phyloP scores from a whole-genome alignment of 257 asterid genomes.

The Scutellaria minor region DNA sequence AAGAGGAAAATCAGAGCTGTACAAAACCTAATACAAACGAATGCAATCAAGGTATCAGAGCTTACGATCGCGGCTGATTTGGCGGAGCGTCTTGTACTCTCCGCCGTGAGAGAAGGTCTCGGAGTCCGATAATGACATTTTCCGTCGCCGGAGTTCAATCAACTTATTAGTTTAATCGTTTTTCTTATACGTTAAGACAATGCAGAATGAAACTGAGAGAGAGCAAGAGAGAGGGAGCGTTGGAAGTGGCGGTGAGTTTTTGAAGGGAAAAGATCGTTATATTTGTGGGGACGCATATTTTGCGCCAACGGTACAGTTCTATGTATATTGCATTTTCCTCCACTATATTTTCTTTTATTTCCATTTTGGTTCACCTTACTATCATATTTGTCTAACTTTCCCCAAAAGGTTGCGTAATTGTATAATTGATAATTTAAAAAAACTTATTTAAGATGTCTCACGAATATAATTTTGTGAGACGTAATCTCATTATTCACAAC shows the following conservation, averaged over 20 bases:
- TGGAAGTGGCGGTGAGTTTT: conserved; percentile 51
- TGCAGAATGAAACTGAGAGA: conserved; percentile 30
- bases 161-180: conserved; percentile 2
- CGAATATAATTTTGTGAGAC: too few relatives aligned
- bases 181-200: conserved; percentile 6
- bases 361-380: background rate
- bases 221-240: conserved; percentile 33
- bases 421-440: background rate
- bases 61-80: conserved; percentile 89
- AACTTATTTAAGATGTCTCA: too few relatives aligned
- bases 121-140: conserved; percentile 90
- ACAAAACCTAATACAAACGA: background rate
- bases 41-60: conserved; percentile 17
- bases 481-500: too few relatives aligned
- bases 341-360: conserved; percentile 31
- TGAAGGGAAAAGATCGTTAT: conserved; percentile 57
- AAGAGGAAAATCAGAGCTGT: background rate
- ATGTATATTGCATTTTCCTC: conserved; percentile 12
- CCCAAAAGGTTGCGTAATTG: conserved; percentile 7
- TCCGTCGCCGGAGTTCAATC: conserved; percentile 32
- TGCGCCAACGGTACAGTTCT: conserved; percentile 58
- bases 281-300: conserved; percentile 80
- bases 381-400: conserved; percentile 1
- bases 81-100: conserved; percentile 90
- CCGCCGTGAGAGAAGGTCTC: conserved; percentile 75